Conservation (phyloP, 768 basidiomycete genomes). For the Xerocomellus amylosporus region DNA sequence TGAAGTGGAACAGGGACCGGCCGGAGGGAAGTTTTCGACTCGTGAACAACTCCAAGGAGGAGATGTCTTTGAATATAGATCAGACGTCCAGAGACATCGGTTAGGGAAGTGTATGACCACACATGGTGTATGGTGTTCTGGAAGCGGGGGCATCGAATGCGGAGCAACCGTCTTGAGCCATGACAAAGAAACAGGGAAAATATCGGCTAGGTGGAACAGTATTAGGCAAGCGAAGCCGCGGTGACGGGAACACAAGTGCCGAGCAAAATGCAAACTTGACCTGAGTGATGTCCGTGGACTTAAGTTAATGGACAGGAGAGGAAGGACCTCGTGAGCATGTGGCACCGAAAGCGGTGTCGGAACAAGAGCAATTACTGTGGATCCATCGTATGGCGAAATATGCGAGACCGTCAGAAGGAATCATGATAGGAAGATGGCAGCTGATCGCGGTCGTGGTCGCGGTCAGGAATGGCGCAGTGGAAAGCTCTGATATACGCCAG, state of each 20-base stretch:
- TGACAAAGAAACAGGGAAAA: constrained; percentile 34
- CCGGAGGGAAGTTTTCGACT: constrained; percentile 22
- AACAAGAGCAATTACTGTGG: constrained; percentile 20
- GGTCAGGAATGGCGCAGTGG: neutral
- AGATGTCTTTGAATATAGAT: constrained; percentile 21
- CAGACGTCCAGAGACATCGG: constrained; percentile 15
- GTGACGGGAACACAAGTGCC: constrained; percentile 37
- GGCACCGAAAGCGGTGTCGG: constrained; percentile 31
- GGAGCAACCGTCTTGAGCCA: constrained; percentile 23
- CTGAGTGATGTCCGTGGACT: constrained; percentile 38
- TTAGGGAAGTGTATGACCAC: constrained; percentile 8
- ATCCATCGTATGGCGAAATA: constrained; percentile 19
- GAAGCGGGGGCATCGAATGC: constrained; percentile 24
- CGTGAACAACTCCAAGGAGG: constrained; percentile 8
- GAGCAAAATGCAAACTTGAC: constrained; percentile 29
- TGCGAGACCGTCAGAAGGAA: constrained; percentile 3
- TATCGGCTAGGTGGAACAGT: constrained; percentile 28
- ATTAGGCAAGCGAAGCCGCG: constrained; percentile 37
- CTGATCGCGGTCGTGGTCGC: constrained; percentile 15
- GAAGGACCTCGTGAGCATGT: constrained; percentile 37
- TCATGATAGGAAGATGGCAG: constrained; percentile 6
- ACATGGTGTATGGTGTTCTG: constrained; percentile 15
- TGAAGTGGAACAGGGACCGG: constrained; percentile 21
- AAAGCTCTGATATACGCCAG: constrained; percentile 11
- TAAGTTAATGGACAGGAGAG: constrained; percentile 38